Evolutionary conservation across 192 early-diverging fungal genomes (phyloP).

Genomic region (Diversispora epigaea): DNA sequence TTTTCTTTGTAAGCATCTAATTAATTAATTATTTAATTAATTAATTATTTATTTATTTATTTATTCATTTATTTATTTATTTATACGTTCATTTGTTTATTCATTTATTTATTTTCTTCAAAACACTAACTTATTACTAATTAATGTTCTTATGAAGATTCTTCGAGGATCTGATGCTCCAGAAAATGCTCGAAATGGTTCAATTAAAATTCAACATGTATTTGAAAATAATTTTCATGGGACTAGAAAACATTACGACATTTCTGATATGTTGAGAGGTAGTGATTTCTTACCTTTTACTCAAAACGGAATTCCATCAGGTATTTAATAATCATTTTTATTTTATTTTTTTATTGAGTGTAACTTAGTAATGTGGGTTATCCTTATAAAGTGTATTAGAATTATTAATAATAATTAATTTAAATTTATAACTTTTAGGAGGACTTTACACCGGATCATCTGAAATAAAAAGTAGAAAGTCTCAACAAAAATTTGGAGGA

Average conservation of each 20-base stretch:
- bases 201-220: slow-evolving; percentile 55
- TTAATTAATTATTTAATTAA: background rate
- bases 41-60: background rate
- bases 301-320: slow-evolving; percentile 59
- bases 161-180: slow-evolving; percentile 67
- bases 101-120: background rate
- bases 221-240: slow-evolving; percentile 59
- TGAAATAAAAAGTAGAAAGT: slow-evolving; percentile 55
- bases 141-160: slow-evolving; percentile 35
- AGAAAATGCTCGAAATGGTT: slow-evolving; percentile 43
- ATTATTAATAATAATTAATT: background rate
- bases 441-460: slow-evolving; percentile 65
- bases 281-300: slow-evolving; percentile 71
- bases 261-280: slow-evolving; percentile 60
- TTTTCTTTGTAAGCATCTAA: slow-evolving; percentile 46
- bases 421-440: slow-evolving; percentile 34
- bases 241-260: slow-evolving; percentile 47
- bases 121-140: background rate
- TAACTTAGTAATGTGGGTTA: too few species aligned
- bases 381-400: background rate
- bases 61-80: too few species aligned
- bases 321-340: slow-evolving; percentile 10
- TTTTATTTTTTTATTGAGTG: background rate
- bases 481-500: slow-evolving; percentile 59
- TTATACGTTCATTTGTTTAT: background rate